Base-by-base conservation (phyloP, 768 basidiomycete species). In the Tylopilus vinaceipallidus region DNA sequence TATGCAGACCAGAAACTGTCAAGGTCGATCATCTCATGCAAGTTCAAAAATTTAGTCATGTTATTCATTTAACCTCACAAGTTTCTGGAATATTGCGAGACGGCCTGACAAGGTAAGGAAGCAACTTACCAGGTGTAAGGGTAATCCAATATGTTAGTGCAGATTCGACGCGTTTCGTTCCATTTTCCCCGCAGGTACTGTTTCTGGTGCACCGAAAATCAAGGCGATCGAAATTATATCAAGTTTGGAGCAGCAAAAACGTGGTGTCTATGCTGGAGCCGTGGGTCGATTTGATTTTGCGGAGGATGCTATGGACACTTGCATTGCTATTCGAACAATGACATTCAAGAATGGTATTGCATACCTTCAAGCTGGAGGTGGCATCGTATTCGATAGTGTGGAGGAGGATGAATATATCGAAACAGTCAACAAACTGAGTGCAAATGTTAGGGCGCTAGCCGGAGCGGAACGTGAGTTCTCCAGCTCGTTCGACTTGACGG, bases 81-180 rank as follows among this genome's bases (percentile, higher is more conserved):
- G 88, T 98, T 14, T 91, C 93, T 41, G 97, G 97, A 4, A 68
- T 75, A 23, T 70, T 99, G 47, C 80, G 97, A 26, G 82, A 87
- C 34, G 94, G 83, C 19, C 75, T 87, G 67, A 92, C 85, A 12
- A 82, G 95, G 95, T 93, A 41, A 49, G 43, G 19, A 39, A 32
- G 71, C 54, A 30, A 4, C 14, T 20, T 50, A 17, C 24, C 32
- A 12, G 29, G 14, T 12, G 27, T 12, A 29, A n/a, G n/a, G n/a
- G n/a, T 19, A 42, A 44, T 42, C 19, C 42, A 35, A 53, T 36
- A 29, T 6, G 6, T 34, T 34, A 22, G 24, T 6, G 3, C 57
- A 95, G 95, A 56, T 99, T 98, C 63, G 95, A 98, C 65, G 97
- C 97, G 0, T 98, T 99, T 80, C 83, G 95, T 10, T 98, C 95